These are phyloP conservation scores for Lipomyces yamanashiensis DNA, from an alignment of 805 yeast species.

Conservation along the genomic window DNA sequence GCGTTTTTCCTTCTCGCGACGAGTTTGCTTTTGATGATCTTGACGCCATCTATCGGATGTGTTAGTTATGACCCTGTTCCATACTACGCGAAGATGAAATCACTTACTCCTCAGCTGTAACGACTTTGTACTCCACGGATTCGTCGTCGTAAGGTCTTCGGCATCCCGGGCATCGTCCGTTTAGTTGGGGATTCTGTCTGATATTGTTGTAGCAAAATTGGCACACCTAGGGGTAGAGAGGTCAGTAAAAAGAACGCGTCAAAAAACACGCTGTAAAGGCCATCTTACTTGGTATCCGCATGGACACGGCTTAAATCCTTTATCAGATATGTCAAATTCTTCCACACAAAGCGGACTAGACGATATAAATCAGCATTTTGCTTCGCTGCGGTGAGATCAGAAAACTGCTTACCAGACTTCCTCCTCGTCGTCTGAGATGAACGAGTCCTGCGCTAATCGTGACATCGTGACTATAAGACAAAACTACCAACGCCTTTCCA, in stretches of 20 bases:
- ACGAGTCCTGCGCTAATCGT: conserved; percentile 36
- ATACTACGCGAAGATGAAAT: background rate
- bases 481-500: background rate
- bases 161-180: conserved; percentile 97
- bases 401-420: conserved; percentile 62
- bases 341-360: conserved; percentile 91
- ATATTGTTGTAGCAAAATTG: conserved; percentile 98
- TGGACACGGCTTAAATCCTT: conserved; percentile 98
- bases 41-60: conserved; percentile 54
- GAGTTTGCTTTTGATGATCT: conserved; percentile 79
- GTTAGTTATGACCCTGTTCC: background rate
- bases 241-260: background rate
- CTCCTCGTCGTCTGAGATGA: conserved; percentile 75
- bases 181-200: conserved; percentile 90
- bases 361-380: background rate
- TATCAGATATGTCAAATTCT: conserved; percentile 95
- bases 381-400: background rate
- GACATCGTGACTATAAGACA: conserved; percentile 21
- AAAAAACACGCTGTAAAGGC: background rate
- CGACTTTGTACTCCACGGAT: conserved; percentile 80
- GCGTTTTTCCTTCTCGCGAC: conserved; percentile 71
- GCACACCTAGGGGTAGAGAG: conserved; percentile 66
- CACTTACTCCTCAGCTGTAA: conserved; percentile 75
- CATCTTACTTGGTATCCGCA: conserved; percentile 71
- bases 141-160: conserved; percentile 93